Percentiles rank a stretch among this genome's conserved stretches.
phyloP scores from a whole-genome alignment of 768 basidiomycete species.

The Suillus placidus region DNA sequence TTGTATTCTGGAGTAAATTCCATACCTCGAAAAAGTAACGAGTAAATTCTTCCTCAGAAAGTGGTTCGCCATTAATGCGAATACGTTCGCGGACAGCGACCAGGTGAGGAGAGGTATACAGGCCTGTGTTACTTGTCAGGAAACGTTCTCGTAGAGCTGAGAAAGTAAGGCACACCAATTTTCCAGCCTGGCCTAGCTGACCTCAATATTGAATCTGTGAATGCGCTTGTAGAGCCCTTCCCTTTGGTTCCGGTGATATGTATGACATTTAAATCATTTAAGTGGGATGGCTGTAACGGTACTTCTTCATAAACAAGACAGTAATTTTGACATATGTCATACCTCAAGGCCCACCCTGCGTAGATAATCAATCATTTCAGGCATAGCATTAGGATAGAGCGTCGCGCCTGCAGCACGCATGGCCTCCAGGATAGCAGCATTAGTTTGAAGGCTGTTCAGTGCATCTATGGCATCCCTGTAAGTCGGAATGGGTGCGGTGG shows the following conservation, averaged over 20 bases:
- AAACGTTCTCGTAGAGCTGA: neutral
- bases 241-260: constrained; percentile 99
- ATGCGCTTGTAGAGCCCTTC: constrained; percentile 96
- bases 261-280: constrained; percentile 88
- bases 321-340: constrained; percentile 27
- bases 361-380: constrained; percentile 91
- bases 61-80: constrained; percentile 85
- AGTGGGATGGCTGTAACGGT: constrained; percentile 64
- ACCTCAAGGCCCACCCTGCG: constrained; percentile 85
- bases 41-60: constrained; percentile 87
- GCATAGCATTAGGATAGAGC: constrained; percentile 63
- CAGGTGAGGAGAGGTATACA: constrained; percentile 97
- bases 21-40: constrained; percentile 96
- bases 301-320: constrained; percentile 18
- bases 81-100: constrained; percentile 96
- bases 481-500: constrained; percentile 44
- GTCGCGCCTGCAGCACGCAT: constrained; percentile 72
- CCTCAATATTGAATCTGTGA: constrained; percentile 85
- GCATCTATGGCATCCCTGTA: constrained; percentile 75
- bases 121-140: constrained; percentile 48
- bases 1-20: constrained; percentile 67
- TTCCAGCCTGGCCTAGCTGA: constrained; percentile 73
- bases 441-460: constrained; percentile 85
- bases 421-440: constrained; percentile 90
- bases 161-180: constrained; percentile 58